Evolutionary conservation across 2,329 filamentous ascomycete species (phyloP), one percentile per base, ranked within the genome.

Genomic region (Fusarium sp.): DNA sequence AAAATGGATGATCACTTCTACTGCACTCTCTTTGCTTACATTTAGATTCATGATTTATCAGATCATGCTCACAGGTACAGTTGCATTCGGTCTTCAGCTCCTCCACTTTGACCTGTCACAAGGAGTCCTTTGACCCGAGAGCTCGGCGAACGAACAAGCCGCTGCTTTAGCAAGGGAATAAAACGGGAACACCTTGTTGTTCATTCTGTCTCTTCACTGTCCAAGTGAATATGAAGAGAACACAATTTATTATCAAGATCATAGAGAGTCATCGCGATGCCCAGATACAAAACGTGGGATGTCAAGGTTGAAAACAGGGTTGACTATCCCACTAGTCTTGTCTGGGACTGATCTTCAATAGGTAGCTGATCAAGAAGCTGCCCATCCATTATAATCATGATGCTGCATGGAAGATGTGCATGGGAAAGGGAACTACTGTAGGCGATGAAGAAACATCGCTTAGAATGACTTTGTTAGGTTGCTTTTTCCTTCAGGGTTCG

Each of bases 341-440:
- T 57, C 25, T 46, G 47, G 68, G 64, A 71, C 54, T 64, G 63
- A 69, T 70, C 67, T 61, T 57, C 63, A 18, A 64, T 3, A 57
- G 41, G 30, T 58, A 57, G 41, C 37, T 58, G 45, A 46, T 47
- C 59, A 62, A 27, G 54, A 45, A 57, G 57, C 34, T 46, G 51
- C 41, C 51, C 57, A 65, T 56, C 45, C 57, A 54, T 42, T 40
- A 58, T 42, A 25, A 49, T 40, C 20, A 20, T 45, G 44, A 41
- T 51, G 32, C 22, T 66, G 30, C 46, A 48, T 44, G 34, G 22
- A 29, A 65, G 41, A 51, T 48, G 14, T 55, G 59, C 49, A 65
- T 64, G 49, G 47, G 56, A 57, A 27, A 46, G 42, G 18, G 34
- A 37, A 37, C 34, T 37, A 37, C 18, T 66, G 46, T 66, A 51